A percentile compares a stretch with the other conserved stretches of the same genome.
Evolutionary conservation across 1,139 yeast species (phyloP).

Genomic region (Suhomyces anneliseae): DNA sequence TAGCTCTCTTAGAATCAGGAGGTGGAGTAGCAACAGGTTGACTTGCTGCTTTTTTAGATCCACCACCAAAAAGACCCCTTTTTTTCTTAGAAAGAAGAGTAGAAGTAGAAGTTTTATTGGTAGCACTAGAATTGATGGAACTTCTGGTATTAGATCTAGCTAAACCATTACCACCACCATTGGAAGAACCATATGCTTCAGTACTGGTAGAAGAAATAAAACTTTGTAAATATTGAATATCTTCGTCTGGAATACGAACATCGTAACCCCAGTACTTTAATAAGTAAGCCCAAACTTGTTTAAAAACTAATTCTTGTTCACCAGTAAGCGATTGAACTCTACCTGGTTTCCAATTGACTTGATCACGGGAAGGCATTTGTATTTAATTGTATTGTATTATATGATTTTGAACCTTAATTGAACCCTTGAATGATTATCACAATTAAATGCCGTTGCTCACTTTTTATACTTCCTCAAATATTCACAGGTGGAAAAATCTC

Average conservation of each 20-base stretch:
- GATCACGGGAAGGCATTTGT: conserved; percentile 13
- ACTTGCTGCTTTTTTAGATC: conserved; percentile 9
- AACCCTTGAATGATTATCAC: neutral
- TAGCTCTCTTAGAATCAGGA: conserved; percentile 26
- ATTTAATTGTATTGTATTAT: neutral
- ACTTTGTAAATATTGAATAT: conserved; percentile 33
- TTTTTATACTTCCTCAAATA: conserved; percentile 2
- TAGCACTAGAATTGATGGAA: conserved; percentile 29
- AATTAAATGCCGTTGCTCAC: neutral
- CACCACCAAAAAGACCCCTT: conserved; percentile 16
- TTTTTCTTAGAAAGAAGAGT: conserved; percentile 11
- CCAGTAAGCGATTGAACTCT: conserved; percentile 58
- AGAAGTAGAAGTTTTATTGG: conserved; percentile 25
- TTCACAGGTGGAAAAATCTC: conserved; percentile 4
- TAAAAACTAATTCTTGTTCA: conserved; percentile 65
- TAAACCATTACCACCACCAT: conserved; percentile 22
- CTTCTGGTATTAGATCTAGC: conserved; percentile 27
- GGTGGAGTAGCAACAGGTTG: conserved; percentile 14
- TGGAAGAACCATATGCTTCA: conserved; percentile 5
- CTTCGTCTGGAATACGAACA: conserved; percentile 41
- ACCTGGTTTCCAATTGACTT: conserved; percentile 43
- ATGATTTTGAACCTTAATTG: too few species aligned
- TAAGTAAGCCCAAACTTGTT: conserved; percentile 73
- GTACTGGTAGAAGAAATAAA: conserved; percentile 33
- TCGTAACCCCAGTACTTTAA: conserved; percentile 62